Evolutionary conservation across 352 stramenopile genomes (phyloP).

Genomic region (Phytophthora europaea): DNA sequence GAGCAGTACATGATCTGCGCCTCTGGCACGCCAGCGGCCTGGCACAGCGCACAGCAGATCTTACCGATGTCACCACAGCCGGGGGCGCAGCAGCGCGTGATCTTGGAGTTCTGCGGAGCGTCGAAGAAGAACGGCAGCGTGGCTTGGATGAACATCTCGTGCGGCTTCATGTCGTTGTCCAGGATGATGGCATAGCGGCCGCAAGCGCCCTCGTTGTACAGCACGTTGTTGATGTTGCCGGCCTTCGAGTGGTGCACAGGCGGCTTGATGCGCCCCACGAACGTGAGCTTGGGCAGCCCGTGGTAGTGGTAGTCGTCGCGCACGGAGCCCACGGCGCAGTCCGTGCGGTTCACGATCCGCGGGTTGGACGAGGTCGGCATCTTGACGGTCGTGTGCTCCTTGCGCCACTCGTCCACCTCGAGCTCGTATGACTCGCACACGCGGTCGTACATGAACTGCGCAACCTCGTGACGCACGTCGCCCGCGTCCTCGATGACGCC

Average conservation of each 20-base stretch:
- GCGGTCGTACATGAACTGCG: slow-evolving; percentile 82
- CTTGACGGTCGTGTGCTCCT: slow-evolving; percentile 77
- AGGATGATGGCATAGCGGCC: slow-evolving; percentile 82
- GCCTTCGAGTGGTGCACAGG: slow-evolving; percentile 82
- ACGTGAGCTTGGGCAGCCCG: slow-evolving; percentile 69
- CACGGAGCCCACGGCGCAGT: slow-evolving; percentile 75
- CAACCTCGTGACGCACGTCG: slow-evolving; percentile 75
- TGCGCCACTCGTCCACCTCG: slow-evolving; percentile 79
- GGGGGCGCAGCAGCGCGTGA: slow-evolving; percentile 64
- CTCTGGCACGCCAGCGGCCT: slow-evolving; percentile 71
- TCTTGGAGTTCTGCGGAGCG: slow-evolving; percentile 72
- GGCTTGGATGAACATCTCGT: slow-evolving; percentile 81
- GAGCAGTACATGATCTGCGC: slow-evolving; percentile 79
- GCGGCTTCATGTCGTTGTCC: slow-evolving; percentile 88
- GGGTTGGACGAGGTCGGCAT: slow-evolving; percentile 63
- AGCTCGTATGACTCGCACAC: slow-evolving; percentile 77
- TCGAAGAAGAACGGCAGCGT: slow-evolving; percentile 82
- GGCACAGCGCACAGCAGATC: slow-evolving; percentile 78
- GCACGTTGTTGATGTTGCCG: slow-evolving; percentile 87
- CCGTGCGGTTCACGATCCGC: slow-evolving; percentile 53
- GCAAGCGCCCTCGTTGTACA: slow-evolving; percentile 82
- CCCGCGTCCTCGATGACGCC: slow-evolving; percentile 79
- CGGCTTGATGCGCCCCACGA: slow-evolving; percentile 73
- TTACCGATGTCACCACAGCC: slow-evolving; percentile 79
- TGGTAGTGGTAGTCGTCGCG: slow-evolving; percentile 80